Percentiles rank a stretch among this genome's conserved stretches.
These are phyloP conservation scores for Lactifluus hygrophoroides DNA, from an alignment of 768 basidiomycete genomes.

Conservation along the genomic window DNA sequence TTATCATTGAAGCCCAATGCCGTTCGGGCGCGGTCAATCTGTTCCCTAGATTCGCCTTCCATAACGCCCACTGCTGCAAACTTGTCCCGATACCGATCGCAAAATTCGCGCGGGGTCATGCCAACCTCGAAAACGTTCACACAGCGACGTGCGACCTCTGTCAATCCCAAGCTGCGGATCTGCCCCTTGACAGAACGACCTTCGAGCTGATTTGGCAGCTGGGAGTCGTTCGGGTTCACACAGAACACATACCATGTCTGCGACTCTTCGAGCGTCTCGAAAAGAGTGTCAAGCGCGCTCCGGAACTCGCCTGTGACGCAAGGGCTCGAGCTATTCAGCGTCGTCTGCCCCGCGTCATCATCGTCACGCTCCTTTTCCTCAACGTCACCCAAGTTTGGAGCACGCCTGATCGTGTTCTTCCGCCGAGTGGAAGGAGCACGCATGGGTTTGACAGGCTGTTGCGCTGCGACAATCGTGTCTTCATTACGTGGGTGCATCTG, in stretches of 20 bases:
- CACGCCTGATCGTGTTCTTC: slow-evolving; percentile 62
- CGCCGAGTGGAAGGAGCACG: slow-evolving; percentile 84
- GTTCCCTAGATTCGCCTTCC: slow-evolving; percentile 54
- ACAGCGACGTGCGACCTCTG: slow-evolving; percentile 65
- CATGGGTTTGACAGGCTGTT: slow-evolving; percentile 91
- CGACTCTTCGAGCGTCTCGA: slow-evolving; percentile 82
- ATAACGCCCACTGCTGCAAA: slow-evolving; percentile 46
- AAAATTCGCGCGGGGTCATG: slow-evolving; percentile 82
- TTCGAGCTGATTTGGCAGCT: slow-evolving; percentile 90
- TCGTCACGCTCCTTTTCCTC: slow-evolving; percentile 47
- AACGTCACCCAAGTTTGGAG: slow-evolving; percentile 38
- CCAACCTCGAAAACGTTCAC: slow-evolving; percentile 70
- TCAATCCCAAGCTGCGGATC: slow-evolving; percentile 70
- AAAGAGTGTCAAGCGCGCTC: slow-evolving; percentile 73
- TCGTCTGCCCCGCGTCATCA: slow-evolving; percentile 25
- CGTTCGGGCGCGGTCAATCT: slow-evolving; percentile 49
- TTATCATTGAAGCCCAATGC: slow-evolving; percentile 51
- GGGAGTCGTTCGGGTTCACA: slow-evolving; percentile 91
- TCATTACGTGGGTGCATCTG: slow-evolving; percentile 89
- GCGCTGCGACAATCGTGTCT: slow-evolving; percentile 91
- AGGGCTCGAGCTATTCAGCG: slow-evolving; percentile 35
- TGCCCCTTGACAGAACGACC: slow-evolving; percentile 88
- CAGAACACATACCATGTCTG: slow-evolving; percentile 91
- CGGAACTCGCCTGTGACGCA: slow-evolving; percentile 89
- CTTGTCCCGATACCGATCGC: slow-evolving; percentile 68